phyloP scores from a whole-genome alignment of 768 basidiomycete species.

The Panaeolus cyanescens region DNA sequence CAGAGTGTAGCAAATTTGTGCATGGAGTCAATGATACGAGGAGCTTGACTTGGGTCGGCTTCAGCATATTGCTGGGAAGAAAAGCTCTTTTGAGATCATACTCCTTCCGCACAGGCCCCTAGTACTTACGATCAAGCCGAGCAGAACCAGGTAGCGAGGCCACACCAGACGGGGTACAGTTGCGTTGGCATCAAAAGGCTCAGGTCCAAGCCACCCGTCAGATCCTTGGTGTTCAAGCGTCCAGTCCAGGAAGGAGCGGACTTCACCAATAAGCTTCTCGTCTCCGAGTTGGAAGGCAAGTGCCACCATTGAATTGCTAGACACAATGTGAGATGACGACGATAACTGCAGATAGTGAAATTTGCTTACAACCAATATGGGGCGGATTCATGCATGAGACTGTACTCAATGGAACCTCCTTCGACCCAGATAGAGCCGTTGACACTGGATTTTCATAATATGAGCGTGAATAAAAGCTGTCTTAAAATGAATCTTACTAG shows the following conservation, averaged over 20 bases:
- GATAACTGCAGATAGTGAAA: too few relatives aligned
- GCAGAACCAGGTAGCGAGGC: slow-evolving; percentile 41
- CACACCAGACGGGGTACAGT: slow-evolving; percentile 39
- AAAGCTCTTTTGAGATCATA: background rate
- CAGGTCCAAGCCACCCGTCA: slow-evolving; percentile 46
- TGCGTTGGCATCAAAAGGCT: slow-evolving; percentile 35
- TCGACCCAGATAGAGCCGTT: slow-evolving; percentile 45
- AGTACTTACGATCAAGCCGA: slow-evolving; percentile 37
- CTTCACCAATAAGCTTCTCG: slow-evolving; percentile 36
- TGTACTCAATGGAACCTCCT: slow-evolving; percentile 43
- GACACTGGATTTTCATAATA: slow-evolving; percentile 24
- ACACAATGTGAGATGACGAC: background rate
- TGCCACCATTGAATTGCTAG: slow-evolving; percentile 41
- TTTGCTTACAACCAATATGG: slow-evolving; percentile 47
- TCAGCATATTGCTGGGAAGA: slow-evolving; percentile 42
- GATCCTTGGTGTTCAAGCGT: slow-evolving; percentile 35
- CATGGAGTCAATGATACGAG: slow-evolving; percentile 39
- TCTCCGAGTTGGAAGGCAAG: slow-evolving; percentile 43
- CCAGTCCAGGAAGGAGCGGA: slow-evolving; percentile 40
- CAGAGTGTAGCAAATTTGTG: slow-evolving; percentile 35
- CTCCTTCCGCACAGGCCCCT: background rate
- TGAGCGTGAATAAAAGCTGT: background rate
- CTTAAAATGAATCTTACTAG: slow-evolving; percentile 28
- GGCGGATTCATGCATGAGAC: slow-evolving; percentile 44
- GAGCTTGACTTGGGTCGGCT: slow-evolving; percentile 36